Conservation (phyloP, 2,329 filamentous ascomycete genomes). For the Tympanopsis confertula region DNA sequence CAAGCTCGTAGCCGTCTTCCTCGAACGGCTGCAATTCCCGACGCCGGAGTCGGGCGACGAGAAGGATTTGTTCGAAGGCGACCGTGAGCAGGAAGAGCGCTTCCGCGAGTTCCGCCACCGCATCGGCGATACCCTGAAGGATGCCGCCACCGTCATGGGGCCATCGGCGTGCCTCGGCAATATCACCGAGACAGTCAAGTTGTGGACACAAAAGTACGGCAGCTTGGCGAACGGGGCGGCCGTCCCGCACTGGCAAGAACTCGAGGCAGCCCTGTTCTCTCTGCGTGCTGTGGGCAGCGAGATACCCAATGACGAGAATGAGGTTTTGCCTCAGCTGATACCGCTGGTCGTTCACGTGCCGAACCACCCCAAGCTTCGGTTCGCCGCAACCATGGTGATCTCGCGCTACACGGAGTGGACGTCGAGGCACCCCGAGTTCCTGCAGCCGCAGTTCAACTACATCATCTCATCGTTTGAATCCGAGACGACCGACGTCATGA, state of each 20-base stretch:
- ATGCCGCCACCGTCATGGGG: slow-evolving; percentile 91
- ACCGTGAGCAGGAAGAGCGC: slow-evolving; percentile 90
- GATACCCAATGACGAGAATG: slow-evolving; percentile 78
- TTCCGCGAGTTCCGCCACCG: slow-evolving; percentile 93
- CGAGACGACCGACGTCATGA: slow-evolving; percentile 77
- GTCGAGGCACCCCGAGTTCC: slow-evolving; percentile 77
- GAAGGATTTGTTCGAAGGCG: slow-evolving; percentile 82
- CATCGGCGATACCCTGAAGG: slow-evolving; percentile 96
- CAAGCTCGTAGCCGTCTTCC: slow-evolving; percentile 82
- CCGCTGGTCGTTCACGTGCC: slow-evolving; percentile 89
- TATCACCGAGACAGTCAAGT: slow-evolving; percentile 72
- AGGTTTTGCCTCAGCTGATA: slow-evolving; percentile 83
- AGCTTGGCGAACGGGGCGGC: slow-evolving; percentile 52
- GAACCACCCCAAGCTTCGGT: slow-evolving; percentile 92
- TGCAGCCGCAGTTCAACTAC: slow-evolving; percentile 88
- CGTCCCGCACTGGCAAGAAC: slow-evolving; percentile 89
- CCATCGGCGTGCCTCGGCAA: slow-evolving; percentile 85
- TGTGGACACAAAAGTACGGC: slow-evolving; percentile 78
- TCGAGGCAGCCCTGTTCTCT: slow-evolving; percentile 89
- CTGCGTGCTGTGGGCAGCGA: slow-evolving; percentile 94
- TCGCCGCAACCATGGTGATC: slow-evolving; percentile 95
- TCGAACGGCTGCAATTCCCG: slow-evolving; percentile 81
- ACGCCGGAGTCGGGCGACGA: slow-evolving; percentile 62
- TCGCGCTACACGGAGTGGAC: slow-evolving; percentile 98
- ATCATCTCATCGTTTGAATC: slow-evolving; percentile 89